Conservation (phyloP, 2,329 filamentous ascomycete species). For the Samsoniella hepiali region DNA sequence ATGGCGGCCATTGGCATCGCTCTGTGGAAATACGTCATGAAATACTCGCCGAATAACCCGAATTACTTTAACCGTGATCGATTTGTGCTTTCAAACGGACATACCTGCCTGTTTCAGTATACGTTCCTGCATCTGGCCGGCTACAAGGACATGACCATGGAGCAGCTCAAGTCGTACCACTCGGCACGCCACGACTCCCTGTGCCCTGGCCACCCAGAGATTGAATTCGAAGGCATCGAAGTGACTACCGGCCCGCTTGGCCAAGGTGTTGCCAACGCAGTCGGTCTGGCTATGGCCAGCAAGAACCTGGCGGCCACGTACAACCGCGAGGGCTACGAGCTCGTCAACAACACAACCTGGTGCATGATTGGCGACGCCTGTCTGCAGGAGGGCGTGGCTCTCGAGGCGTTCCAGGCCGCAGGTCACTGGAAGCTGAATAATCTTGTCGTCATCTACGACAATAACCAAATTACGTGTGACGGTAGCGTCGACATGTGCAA, state of each 20-base stretch:
- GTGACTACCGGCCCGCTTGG: conserved; percentile 59
- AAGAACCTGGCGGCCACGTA: conserved; percentile 54
- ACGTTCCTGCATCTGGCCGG: conserved; percentile 50
- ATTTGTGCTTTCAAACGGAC: conserved; percentile 61
- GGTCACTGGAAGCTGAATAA: conserved; percentile 56
- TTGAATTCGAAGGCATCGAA: conserved; percentile 55
- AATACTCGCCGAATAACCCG: conserved; percentile 53
- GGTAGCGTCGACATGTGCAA: conserved; percentile 52
- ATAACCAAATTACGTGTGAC: conserved; percentile 59
- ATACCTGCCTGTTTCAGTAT: conserved; percentile 54
- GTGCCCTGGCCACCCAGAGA: conserved; percentile 56
- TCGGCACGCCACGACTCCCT: conserved; percentile 42
- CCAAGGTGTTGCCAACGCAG: conserved; percentile 59
- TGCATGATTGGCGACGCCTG: conserved; percentile 59
- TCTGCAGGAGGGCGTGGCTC: conserved; percentile 54
- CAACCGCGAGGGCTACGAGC: conserved; percentile 46
- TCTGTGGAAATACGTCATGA: conserved; percentile 60
- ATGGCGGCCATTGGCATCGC: conserved; percentile 61
- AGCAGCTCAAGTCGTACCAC: conserved; percentile 55
- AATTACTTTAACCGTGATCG: conserved; percentile 60
- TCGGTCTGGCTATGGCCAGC: conserved; percentile 55
- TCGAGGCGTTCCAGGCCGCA: conserved; percentile 55
- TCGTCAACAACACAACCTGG: conserved; percentile 51
- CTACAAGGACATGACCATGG: conserved; percentile 53
- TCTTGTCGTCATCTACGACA: conserved; percentile 57